These are phyloP conservation scores for Cocos nucifera DNA, from an alignment of 176 grass and related monocot genomes.

Conservation along the genomic window DNA sequence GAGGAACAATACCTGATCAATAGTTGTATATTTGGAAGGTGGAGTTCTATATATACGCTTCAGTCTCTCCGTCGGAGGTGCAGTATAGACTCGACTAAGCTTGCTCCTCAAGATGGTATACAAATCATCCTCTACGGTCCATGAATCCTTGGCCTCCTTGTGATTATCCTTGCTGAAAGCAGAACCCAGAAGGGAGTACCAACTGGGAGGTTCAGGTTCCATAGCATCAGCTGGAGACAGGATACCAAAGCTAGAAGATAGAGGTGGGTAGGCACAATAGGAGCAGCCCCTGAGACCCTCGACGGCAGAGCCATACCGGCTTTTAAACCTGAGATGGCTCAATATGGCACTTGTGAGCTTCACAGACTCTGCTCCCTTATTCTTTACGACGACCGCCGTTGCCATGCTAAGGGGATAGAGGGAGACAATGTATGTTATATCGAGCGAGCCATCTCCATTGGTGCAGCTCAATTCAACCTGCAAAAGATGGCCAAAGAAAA, in stretches of 20 bases:
- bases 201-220: conserved; percentile 48
- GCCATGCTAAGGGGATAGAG: conserved; percentile 81
- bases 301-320: conserved; percentile 41
- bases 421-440: conserved; percentile 76
- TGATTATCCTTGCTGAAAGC: neutral
- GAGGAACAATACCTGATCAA: conserved; percentile 51
- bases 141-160: conserved; percentile 33
- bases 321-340: conserved; percentile 80
- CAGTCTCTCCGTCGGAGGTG: conserved; percentile 71
- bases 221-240: conserved; percentile 69
- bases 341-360: conserved; percentile 73
- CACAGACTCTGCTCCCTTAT: conserved; percentile 52
- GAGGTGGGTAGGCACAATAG: conserved; percentile 61
- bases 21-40: conserved; percentile 76
- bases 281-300: conserved; percentile 64
- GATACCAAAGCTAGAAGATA: conserved; percentile 36
- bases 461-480: conserved; percentile 81
- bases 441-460: conserved; percentile 43
- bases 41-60: conserved; percentile 68
- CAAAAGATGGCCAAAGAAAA: neutral
- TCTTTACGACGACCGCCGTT: conserved; percentile 73
- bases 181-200: conserved; percentile 30
- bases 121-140: conserved; percentile 63
- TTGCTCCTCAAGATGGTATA: conserved; percentile 74
- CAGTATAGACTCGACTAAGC: conserved; percentile 71